A percentile compares a stretch with the other conserved stretches of the same genome.
phyloP scores from a whole-genome alignment of 345 rosid genomes.

The Brassica nigra region DNA sequence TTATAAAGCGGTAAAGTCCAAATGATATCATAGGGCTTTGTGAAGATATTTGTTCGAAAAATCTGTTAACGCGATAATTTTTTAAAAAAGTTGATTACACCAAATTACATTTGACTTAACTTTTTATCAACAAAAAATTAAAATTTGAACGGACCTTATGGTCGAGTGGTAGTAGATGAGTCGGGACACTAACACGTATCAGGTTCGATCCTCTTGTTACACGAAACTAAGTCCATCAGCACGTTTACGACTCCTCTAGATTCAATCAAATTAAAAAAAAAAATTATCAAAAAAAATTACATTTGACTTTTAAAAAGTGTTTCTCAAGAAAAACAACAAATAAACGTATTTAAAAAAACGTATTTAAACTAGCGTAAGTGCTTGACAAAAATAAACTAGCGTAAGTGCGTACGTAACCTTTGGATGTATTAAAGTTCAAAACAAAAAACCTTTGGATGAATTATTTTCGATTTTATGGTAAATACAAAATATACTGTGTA shows the following conservation, averaged over 20 bases:
- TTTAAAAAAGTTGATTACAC: neutral
- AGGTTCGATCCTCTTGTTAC: too few species aligned
- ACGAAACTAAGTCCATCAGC: too few species aligned
- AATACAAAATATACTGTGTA: neutral
- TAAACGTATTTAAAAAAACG: neutral
- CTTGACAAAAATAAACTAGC: too few species aligned
- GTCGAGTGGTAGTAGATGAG: too few species aligned
- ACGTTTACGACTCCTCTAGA: too few species aligned
- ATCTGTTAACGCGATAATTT: neutral
- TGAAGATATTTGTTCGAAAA: neutral
- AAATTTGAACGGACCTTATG: too few species aligned
- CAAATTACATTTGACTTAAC: neutral
- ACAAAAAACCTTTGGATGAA: neutral
- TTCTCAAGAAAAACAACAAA: neutral
- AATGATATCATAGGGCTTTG: neutral
- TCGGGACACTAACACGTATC: too few species aligned
- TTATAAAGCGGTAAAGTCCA: neutral
- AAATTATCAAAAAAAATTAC: neutral
- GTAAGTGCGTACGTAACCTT: too few species aligned
- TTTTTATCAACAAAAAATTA: too few species aligned
- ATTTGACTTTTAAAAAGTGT: neutral
- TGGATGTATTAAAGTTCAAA: too few species aligned
- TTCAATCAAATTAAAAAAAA: neutral
- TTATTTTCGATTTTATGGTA: neutral
- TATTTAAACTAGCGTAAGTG: neutral